These are phyloP conservation scores for Circinella umbellata DNA, from an alignment of 371 early-diverging fungal species.

Conservation along the genomic window DNA sequence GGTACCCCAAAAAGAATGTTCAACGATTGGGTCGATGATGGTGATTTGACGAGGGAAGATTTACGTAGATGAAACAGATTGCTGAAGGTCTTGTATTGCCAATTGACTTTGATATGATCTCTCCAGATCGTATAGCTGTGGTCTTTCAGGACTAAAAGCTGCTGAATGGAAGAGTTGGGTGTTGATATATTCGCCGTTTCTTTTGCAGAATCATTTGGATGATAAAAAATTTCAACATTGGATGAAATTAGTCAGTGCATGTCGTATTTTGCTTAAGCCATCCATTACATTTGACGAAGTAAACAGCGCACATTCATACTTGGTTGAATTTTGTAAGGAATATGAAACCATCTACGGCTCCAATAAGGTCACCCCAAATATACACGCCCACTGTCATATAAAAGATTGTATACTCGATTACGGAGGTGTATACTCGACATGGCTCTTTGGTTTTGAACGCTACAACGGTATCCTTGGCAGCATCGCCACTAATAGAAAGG, in stretches of 20 bases:
- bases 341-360: not conserved
- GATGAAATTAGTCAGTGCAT: constrained; percentile 14
- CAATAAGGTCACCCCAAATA: not conserved
- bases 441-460: no score
- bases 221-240: not conserved
- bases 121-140: not conserved
- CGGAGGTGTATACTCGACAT: no score
- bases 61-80: not conserved
- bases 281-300: not conserved
- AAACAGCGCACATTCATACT: not conserved
- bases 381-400: constrained; percentile 4
- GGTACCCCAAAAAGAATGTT: constrained; percentile 11
- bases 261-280: constrained; percentile 7
- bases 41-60: no score
- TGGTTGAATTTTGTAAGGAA: not conserved
- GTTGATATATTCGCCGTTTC: constrained; percentile 9
- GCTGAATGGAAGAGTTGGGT: no score
- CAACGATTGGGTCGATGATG: not conserved
- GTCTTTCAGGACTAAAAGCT: constrained; percentile 1
- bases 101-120: not conserved
- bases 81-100: not conserved
- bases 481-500: constrained; percentile 5
- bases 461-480: constrained; percentile 11
- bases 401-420: not conserved
- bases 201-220: not conserved